Base-by-base conservation (phyloP, 140 eudicot genomes). In the Erigeron philadelphicus region DNA sequence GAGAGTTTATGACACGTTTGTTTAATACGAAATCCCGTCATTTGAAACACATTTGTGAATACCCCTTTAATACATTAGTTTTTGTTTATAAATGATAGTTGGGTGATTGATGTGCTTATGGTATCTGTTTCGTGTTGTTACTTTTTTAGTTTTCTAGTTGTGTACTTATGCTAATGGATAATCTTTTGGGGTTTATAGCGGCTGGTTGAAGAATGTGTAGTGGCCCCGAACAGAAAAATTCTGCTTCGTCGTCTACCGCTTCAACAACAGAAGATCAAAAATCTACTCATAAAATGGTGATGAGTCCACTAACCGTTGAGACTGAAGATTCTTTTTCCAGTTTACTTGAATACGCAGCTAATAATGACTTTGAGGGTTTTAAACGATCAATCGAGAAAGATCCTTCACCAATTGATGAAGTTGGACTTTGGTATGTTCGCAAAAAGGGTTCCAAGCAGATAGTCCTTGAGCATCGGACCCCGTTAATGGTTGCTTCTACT, bases 401-500 rank as follows among this genome's bases (percentile, higher is more conserved):
- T 42, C 67, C 81, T 40, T 78, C 84, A 1, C 76, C 79, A 0
- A 75, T 84, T n/a, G 79, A 84, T 59, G 95, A 86, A 75, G 80
- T 82, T 43, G 96, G 95, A 11, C 77, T 83, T 11, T 90, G 97
- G 97, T 87, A 87, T 54, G 90, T 84, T 0, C 87, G 96, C 43
- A 84, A 82, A 44, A 81, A 77, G 67, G 90, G 94, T 31, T 76
- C 90, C 0, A 85, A 84, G 40, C 90, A 83, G 70, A 84, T 88
- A 9, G 83, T 78, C 6, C 81, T 48, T 1, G 96, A 90, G 61
- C 81, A 84, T 47, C 58, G 97, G 53, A 90, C 94, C 7, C 95
- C 97, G 0, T 75, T 90, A 65, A 90, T 90, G 97, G 96, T 90
- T 70, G 97, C 97, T 73, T 83, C 97, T 8, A 85, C 83, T 1